Evolutionary conservation across 2,329 filamentous ascomycete species (phyloP).

Genomic region (Tolypocladium nubicola): DNA sequence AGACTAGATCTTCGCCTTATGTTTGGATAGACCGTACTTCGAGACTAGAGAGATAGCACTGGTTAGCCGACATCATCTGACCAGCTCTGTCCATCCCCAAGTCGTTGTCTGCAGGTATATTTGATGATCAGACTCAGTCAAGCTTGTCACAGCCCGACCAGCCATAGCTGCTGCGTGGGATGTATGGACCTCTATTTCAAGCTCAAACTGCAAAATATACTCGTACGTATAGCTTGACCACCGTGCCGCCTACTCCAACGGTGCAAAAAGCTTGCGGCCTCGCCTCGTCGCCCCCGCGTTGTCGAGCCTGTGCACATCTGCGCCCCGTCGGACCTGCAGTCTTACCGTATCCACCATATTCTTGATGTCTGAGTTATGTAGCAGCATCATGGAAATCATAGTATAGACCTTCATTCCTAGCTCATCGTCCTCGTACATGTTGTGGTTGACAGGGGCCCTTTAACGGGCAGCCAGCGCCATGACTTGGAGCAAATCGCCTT

Average conservation of each 20-base stretch:
- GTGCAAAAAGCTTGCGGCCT: neutral
- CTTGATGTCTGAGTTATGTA: neutral
- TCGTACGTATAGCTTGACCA: neutral
- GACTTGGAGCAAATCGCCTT: neutral
- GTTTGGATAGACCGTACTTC: too few species aligned
- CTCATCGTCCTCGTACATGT: neutral
- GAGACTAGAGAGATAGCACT: too few species aligned
- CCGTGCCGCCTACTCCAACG: neutral
- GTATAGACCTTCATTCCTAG: neutral
- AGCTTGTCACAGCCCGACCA: too few species aligned
- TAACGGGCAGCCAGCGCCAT: neutral
- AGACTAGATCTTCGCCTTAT: too few species aligned
- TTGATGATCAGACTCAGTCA: too few species aligned
- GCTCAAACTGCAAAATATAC: neutral
- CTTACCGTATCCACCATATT: neutral
- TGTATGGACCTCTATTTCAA: neutral
- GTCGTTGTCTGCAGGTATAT: too few species aligned
- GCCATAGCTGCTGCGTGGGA: neutral
- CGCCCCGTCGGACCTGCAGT: neutral
- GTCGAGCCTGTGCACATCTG: neutral
- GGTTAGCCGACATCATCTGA: too few species aligned
- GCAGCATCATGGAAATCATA: neutral
- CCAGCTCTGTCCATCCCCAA: too few species aligned
- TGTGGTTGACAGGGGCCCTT: neutral
- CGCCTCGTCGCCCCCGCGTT: neutral